A percentile compares a stretch with the other conserved stretches of the same genome.
Conservation (phyloP, 768 basidiomycete genomes). For the Strobilomyces dryophilus region DNA sequence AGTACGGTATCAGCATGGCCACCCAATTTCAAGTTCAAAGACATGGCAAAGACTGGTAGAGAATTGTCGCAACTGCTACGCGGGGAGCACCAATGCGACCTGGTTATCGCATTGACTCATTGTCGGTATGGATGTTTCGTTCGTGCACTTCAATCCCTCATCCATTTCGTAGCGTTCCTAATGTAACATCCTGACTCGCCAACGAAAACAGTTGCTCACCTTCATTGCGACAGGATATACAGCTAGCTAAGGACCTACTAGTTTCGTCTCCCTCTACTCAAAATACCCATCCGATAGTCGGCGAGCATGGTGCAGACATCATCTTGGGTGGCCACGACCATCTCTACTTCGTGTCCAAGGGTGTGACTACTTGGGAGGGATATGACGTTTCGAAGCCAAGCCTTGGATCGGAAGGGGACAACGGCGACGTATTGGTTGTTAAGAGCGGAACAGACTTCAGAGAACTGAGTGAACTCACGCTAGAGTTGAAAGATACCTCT, state of each 20-base stretch:
- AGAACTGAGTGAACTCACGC: conserved; percentile 70
- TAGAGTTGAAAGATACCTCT: conserved; percentile 60
- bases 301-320: conserved; percentile 74
- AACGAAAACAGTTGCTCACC: conserved; percentile 7
- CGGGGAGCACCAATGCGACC: conserved; percentile 67
- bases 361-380: conserved; percentile 61
- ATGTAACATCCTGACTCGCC: conserved; percentile 17
- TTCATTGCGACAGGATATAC: conserved; percentile 51
- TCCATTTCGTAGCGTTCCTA: conserved; percentile 22
- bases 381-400: conserved; percentile 49
- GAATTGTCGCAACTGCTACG: conserved; percentile 71
- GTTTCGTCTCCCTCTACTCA: conserved; percentile 58
- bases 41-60: conserved; percentile 71
- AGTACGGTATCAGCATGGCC: conserved; percentile 87
- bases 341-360: conserved; percentile 68
- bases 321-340: conserved; percentile 91
- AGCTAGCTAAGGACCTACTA: conserved; percentile 60
- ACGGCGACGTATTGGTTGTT: conserved; percentile 66
- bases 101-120: conserved; percentile 86
- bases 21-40: conserved; percentile 64
- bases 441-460: conserved; percentile 92
- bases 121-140: conserved; percentile 45
- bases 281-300: conserved; percentile 36
- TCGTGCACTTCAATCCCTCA: conserved; percentile 1
- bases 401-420: conserved; percentile 68